phyloP scores from a whole-genome alignment of 2,329 filamentous ascomycete genomes.

The Tolypocladium ophioglossoides region DNA sequence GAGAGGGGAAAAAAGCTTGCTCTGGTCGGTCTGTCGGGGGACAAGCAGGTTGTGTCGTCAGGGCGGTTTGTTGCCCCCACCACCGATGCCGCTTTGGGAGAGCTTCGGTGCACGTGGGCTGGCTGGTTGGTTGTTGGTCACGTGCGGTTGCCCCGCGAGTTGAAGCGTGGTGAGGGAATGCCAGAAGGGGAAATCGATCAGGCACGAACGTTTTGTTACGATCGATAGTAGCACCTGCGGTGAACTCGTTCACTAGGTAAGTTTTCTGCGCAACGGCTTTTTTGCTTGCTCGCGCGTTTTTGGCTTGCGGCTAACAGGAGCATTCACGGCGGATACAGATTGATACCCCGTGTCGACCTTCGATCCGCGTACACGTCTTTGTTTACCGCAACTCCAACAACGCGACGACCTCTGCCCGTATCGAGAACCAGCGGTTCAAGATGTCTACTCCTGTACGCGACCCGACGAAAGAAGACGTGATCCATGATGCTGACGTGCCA shows the following conservation, averaged over 20 bases:
- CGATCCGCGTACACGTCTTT: constrained; percentile 4
- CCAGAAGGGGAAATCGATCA: constrained; percentile 18
- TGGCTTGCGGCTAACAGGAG: background rate
- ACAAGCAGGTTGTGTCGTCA: background rate
- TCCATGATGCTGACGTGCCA: constrained; percentile 9
- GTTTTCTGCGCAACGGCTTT: background rate
- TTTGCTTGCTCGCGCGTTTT: background rate
- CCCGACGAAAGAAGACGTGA: background rate
- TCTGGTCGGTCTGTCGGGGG: background rate
- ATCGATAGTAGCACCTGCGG: background rate
- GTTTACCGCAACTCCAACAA: constrained; percentile 13
- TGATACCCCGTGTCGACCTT: background rate
- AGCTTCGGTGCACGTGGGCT: constrained; percentile 18
- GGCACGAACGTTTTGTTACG: constrained; percentile 8
- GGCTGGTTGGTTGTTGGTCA: constrained; percentile 18
- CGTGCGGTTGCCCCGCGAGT: constrained; percentile 15
- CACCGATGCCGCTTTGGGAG: constrained; percentile 1
- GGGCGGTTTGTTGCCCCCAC: background rate
- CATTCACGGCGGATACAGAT: background rate
- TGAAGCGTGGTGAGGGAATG: constrained; percentile 2
- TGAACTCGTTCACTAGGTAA: background rate
- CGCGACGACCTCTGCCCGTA: background rate
- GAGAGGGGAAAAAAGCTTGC: background rate
- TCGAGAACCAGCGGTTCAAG: constrained; percentile 8
- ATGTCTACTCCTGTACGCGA: constrained; percentile 28